A percentile compares a stretch with the other conserved stretches of the same genome.
Evolutionary conservation across 2,329 filamentous ascomycete genomes (phyloP).

Genomic region (Pseudogymnoascus sp.): DNA sequence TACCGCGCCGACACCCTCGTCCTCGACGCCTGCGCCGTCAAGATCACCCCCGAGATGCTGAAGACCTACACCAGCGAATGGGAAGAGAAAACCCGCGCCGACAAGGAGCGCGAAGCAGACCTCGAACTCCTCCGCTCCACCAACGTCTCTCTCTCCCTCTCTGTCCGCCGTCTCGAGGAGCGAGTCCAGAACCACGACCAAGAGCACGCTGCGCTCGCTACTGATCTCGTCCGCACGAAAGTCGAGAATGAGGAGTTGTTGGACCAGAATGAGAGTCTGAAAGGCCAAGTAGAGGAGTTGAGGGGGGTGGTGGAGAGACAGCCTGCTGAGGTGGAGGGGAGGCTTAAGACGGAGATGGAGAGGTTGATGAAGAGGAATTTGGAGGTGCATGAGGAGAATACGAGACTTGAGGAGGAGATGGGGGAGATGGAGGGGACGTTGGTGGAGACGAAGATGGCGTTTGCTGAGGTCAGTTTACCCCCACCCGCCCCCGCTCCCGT

Average conservation of each 20-base stretch:
- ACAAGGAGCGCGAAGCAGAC: slow-evolving; percentile 76
- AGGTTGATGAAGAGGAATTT: slow-evolving; percentile 85
- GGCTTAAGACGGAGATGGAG: slow-evolving; percentile 78
- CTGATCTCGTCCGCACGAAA: slow-evolving; percentile 83
- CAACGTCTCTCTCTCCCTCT: slow-evolving; percentile 59
- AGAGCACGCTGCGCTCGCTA: slow-evolving; percentile 85
- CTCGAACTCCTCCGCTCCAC: slow-evolving; percentile 61
- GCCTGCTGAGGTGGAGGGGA: slow-evolving; percentile 75
- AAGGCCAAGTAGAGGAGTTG: slow-evolving; percentile 75
- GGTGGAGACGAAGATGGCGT: slow-evolving; percentile 88
- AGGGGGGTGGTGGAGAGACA: slow-evolving; percentile 82
- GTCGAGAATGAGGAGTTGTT: slow-evolving; percentile 85
- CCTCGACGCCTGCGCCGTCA: slow-evolving; percentile 80
- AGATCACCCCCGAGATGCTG: slow-evolving; percentile 74
- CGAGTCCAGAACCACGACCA: slow-evolving; percentile 79
- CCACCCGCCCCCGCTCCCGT: not conserved
- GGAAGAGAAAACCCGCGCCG: slow-evolving; percentile 79
- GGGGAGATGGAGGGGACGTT: slow-evolving; percentile 85
- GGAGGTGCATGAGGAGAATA: slow-evolving; percentile 90
- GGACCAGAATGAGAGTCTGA: slow-evolving; percentile 83
- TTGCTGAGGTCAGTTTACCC: slow-evolving; percentile 80
- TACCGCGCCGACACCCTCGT: slow-evolving; percentile 92
- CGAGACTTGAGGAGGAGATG: slow-evolving; percentile 78
- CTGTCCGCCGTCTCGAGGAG: slow-evolving; percentile 79
- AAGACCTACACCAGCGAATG: slow-evolving; percentile 76